Evolutionary conservation across 495 filamentous ascomycete species (phyloP), one percentile per base, ranked within the genome.

Genomic region (Penicillium taxi): DNA sequence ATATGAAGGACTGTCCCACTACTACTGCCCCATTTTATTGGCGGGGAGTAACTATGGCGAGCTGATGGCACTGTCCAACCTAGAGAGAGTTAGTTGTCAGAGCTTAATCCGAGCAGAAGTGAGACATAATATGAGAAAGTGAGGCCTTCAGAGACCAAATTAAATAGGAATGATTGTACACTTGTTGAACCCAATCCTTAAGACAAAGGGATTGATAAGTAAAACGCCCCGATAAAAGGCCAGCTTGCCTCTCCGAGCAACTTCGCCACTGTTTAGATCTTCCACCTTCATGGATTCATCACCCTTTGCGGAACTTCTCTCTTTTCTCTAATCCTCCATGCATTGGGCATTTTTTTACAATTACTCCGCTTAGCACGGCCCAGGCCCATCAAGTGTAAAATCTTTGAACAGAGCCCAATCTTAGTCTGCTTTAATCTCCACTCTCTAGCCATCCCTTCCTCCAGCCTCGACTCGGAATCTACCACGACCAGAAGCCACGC

Each of bases 161-260:
- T n/a, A n/a, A n/a, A n/a, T n/a, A n/a, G n/a, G n/a, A n/a, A n/a
- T n/a, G n/a, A n/a, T n/a, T n/a, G n/a, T n/a, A n/a, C n/a, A n/a
- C n/a, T n/a, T n/a, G n/a, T n/a, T n/a, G n/a, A n/a, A n/a, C n/a
- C n/a, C n/a, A n/a, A n/a, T n/a, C n/a, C n/a, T n/a, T n/a, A n/a
- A n/a, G n/a, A n/a, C n/a, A n/a, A n/a, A n/a, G n/a, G n/a, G n/a
- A n/a, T n/a, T n/a, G n/a, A n/a, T n/a, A n/a, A n/a, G n/a, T n/a
- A n/a, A n/a, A n/a, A n/a, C n/a, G n/a, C n/a, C n/a, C n/a, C n/a
- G n/a, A n/a, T 28, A 42, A 53, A 47, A 64, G 60, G 60, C 55
- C 57, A 64, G 60, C 58, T 64, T 61, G 57, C 58, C 55, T 59
- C 48, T 42, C 38, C 42, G 29, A 34, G 31, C 16, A 26, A 32